These are phyloP conservation scores for Chaetomium sp. DNA, from an alignment of 2,329 filamentous ascomycete genomes.

Conservation along the genomic window DNA sequence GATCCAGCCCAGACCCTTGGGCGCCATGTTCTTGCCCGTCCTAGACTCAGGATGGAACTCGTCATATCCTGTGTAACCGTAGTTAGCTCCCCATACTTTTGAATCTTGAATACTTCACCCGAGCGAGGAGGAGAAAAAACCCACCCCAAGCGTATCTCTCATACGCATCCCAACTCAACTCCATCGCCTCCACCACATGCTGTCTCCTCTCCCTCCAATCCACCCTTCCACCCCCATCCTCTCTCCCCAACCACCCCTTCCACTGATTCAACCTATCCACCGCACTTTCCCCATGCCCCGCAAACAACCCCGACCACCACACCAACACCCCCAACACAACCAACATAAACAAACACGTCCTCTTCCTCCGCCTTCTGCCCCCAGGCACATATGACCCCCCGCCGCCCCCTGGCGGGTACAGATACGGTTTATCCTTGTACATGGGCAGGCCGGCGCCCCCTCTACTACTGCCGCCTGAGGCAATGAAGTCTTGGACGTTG, in stretches of 20 bases:
- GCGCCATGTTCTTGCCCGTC: slow-evolving; percentile 74
- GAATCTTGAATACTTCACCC: too few relatives aligned
- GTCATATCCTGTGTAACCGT: slow-evolving; percentile 57
- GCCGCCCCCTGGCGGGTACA: slow-evolving; percentile 55
- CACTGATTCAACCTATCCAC: slow-evolving; percentile 37
- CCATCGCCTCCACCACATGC: slow-evolving; percentile 81
- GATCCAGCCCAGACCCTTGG: slow-evolving; percentile 91
- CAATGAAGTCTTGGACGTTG: slow-evolving; percentile 44
- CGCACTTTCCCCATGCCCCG: slow-evolving; percentile 31
- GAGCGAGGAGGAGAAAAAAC: slow-evolving; percentile 27
- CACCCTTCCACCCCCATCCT: slow-evolving; percentile 33
- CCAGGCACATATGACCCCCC: slow-evolving; percentile 16
- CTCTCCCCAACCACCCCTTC: slow-evolving; percentile 50
- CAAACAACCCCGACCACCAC: slow-evolving; percentile 64
- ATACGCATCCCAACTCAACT: slow-evolving; percentile 88
- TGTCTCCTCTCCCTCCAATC: slow-evolving; percentile 77
- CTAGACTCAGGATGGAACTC: slow-evolving; percentile 82
- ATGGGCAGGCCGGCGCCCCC: slow-evolving; percentile 62
- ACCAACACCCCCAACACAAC: slow-evolving; percentile 53
- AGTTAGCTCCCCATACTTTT: not conserved
- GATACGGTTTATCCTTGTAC: slow-evolving; percentile 99
- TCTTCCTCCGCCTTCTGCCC: slow-evolving; percentile 53
- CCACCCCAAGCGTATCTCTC: slow-evolving; percentile 89
- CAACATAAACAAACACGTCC: slow-evolving; percentile 46
- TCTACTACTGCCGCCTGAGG: not conserved